Base-by-base conservation (phyloP, 1,284 basidiomycete genomes). In the Fomes fomentarius region DNA sequence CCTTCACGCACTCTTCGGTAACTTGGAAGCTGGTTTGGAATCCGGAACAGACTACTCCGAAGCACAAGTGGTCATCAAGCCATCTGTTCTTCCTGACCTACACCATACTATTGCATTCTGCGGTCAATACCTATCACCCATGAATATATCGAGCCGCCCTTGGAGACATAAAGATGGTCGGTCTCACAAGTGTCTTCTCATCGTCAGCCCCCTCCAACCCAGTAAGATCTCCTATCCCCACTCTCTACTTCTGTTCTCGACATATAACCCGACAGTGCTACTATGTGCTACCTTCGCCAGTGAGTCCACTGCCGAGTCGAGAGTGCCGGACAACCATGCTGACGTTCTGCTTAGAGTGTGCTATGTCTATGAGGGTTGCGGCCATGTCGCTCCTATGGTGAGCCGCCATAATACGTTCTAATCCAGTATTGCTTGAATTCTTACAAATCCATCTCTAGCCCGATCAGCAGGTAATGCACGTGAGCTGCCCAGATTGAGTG, bases 241-340 rank as follows among this genome's bases (percentile, higher is more conserved):
- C 4, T 14, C 2, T 24, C 38, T 10, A 24, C 38, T 24, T 11
- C 21, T 47, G 7, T 30, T 30, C 28, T 30, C 42, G 26, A 50
- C 31, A 37, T 33, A 38, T 28, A 14, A 24, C 22, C 19, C 14
- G 21, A 30, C 39, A 24, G 21, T n/a, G 17, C 41, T 30, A 10
- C 44, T n/a, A 66, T 66, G 64, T 66, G 64, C 52, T 57, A 57
- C 52, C 50, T 62, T 31, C 59, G 64, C 56, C 64, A 66, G 64
- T 66, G 26, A 22, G 64, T 52, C 17, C 19, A 14, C 2, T 7
- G 21, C 24, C n/a, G n/a, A n/a, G n/a, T n/a, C n/a, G n/a, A n/a
- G n/a, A n/a, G n/a, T n/a, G n/a, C n/a, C n/a, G n/a, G n/a, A n/a
- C n/a, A n/a, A n/a, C n/a, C n/a, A n/a, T n/a, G n/a, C n/a, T n/a